These are phyloP conservation scores for Nakazawaea ernobii DNA, from an alignment of 805 yeast genomes.

Conservation along the genomic window DNA sequence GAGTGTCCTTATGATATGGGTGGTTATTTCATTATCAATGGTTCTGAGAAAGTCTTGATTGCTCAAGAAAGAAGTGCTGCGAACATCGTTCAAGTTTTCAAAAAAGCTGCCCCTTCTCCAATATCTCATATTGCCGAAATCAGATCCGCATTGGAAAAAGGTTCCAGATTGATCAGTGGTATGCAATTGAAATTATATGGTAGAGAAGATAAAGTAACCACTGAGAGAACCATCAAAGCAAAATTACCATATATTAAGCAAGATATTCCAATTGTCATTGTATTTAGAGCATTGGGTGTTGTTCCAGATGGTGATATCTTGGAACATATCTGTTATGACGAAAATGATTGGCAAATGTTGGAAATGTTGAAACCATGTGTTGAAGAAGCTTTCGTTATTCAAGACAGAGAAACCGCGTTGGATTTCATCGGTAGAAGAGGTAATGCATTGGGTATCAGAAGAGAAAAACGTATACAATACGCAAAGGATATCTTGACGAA, in stretches of 20 bases:
- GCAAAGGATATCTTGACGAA: constrained; percentile 96
- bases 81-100: constrained; percentile 96
- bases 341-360: constrained; percentile 98
- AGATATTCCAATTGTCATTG: constrained; percentile 95
- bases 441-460: constrained; percentile 90
- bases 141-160: constrained; percentile 94
- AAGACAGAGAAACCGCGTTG: constrained; percentile 95
- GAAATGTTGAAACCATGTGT: constrained; percentile 99
- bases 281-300: constrained; percentile 95
- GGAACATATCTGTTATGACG: constrained; percentile 97
- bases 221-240: constrained; percentile 85
- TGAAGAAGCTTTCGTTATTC: constrained; percentile 97
- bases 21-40: constrained; percentile 97
- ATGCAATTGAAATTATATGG: constrained; percentile 91
- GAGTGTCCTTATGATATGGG: constrained; percentile 99
- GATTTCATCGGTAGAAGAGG: constrained; percentile 99
- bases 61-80: constrained; percentile 99
- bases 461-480: constrained; percentile 96
- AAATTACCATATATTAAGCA: constrained; percentile 94
- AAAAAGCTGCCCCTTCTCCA: constrained; percentile 96
- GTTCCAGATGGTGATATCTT: constrained; percentile 99
- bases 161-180: constrained; percentile 88
- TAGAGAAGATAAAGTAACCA: constrained; percentile 60
- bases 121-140: constrained; percentile 95
- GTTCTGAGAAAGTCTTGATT: constrained; percentile 95